These are phyloP conservation scores for Arthrinium puccinioides DNA, from an alignment of 2,329 filamentous ascomycete genomes.

Conservation along the genomic window DNA sequence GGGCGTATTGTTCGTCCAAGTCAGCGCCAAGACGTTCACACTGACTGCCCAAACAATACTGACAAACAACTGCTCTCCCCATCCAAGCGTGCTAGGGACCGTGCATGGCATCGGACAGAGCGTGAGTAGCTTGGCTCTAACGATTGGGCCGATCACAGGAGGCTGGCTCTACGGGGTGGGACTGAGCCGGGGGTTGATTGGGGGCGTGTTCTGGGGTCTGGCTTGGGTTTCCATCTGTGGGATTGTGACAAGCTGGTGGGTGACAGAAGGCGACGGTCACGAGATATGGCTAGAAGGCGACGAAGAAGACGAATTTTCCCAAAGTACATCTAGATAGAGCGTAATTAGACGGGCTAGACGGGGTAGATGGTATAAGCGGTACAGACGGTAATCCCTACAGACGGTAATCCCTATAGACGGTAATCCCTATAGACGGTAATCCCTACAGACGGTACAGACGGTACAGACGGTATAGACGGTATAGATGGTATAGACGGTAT, in stretches of 20 bases:
- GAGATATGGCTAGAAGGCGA: slow-evolving; percentile 60
- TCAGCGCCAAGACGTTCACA: slow-evolving; percentile 65
- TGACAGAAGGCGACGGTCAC: slow-evolving; percentile 56
- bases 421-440: too few relatives aligned
- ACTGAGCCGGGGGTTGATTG: slow-evolving; percentile 36
- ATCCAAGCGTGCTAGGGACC: slow-evolving; percentile 50
- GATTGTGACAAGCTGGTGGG: slow-evolving; percentile 43
- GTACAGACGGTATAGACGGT: too few relatives aligned
- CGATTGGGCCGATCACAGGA: slow-evolving; percentile 41
- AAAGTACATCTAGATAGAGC: too few relatives aligned
- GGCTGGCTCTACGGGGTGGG: slow-evolving; percentile 41
- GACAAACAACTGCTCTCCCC: slow-evolving; percentile 53
- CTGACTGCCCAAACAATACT: slow-evolving; percentile 51
- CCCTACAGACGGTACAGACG: too few relatives aligned
- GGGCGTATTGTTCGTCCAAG: slow-evolving; percentile 59
- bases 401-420: too few relatives aligned
- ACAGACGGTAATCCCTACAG: too few relatives aligned
- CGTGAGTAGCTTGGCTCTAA: slow-evolving; percentile 40
- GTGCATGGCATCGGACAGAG: slow-evolving; percentile 48
- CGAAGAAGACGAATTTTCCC: slow-evolving; percentile 37
- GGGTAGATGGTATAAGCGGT: too few relatives aligned
- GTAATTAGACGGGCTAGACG: too few relatives aligned
- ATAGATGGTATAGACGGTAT: too few relatives aligned
- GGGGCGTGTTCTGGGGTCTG: slow-evolving; percentile 39
- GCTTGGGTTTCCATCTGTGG: slow-evolving; percentile 45